Evolutionary conservation across 257 asterid genomes (phyloP).

Genomic region (Solanum clarkiae): DNA sequence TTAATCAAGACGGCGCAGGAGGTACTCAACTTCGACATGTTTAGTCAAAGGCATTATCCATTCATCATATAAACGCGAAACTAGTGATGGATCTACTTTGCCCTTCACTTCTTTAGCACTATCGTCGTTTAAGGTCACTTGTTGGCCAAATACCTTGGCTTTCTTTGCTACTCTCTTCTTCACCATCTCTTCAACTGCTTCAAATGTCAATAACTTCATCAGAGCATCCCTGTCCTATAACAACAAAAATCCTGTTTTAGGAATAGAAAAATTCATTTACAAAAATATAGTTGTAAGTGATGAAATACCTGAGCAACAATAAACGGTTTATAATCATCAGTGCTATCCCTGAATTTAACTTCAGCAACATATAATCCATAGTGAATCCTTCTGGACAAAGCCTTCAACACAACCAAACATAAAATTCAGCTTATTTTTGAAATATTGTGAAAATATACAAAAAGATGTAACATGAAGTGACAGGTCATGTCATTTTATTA

Average conservation of each 20-base stretch:
- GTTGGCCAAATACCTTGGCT: slow-evolving; percentile 54
- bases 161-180: slow-evolving; percentile 76
- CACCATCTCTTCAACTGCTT: slow-evolving; percentile 60
- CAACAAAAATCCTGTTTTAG: neutral
- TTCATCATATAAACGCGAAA: slow-evolving; percentile 44
- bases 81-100: slow-evolving; percentile 56
- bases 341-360: slow-evolving; percentile 61
- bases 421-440: neutral
- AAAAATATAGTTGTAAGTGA: too few relatives aligned
- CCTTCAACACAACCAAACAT: slow-evolving; percentile 19
- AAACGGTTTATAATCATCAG: slow-evolving; percentile 47
- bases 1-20: slow-evolving; percentile 50
- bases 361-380: slow-evolving; percentile 87
- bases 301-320: slow-evolving; percentile 56
- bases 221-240: slow-evolving; percentile 63
- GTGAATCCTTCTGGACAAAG: slow-evolving; percentile 78
- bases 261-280: too few relatives aligned
- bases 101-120: slow-evolving; percentile 13
- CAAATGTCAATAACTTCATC: slow-evolving; percentile 60
- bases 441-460: neutral
- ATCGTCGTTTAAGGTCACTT: slow-evolving; percentile 36
- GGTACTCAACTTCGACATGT: slow-evolving; percentile 74
- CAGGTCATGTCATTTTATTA: neutral
- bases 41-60: slow-evolving; percentile 87
- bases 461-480: neutral